A percentile compares a stretch with the other conserved stretches of the same genome.
Conservation (phyloP, 176 grass and related monocot species). For the Metroxylon sagu region DNA sequence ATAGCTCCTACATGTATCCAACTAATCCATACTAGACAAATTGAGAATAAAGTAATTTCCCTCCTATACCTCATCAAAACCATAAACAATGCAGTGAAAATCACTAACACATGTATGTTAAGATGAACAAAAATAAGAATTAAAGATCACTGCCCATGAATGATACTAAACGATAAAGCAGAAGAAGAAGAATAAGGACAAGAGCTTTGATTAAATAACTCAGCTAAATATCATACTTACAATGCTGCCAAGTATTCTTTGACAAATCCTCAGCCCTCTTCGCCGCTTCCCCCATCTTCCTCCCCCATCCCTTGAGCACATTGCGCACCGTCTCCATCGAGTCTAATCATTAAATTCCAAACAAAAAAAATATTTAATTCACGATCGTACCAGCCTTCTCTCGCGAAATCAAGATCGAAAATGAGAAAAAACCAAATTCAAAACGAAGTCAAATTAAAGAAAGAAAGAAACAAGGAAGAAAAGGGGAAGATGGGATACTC, state of each 20-base stretch:
- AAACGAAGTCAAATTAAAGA: background rate
- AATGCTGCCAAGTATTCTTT: constrained; percentile 90
- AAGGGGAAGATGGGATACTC: constrained; percentile 17
- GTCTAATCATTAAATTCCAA: constrained; percentile 25
- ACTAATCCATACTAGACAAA: no score
- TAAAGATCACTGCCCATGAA: background rate
- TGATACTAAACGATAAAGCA: background rate
- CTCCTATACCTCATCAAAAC: no score
- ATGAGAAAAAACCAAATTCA: background rate
- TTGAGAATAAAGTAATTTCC: no score
- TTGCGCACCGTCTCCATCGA: constrained; percentile 70
- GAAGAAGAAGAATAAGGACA: no score
- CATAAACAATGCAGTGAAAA: no score
- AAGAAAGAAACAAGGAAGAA: background rate
- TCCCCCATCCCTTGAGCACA: constrained; percentile 66
- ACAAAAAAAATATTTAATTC: no score
- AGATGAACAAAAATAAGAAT: no score
- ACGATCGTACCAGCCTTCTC: no score
- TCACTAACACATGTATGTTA: no score
- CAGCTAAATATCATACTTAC: constrained; percentile 27
- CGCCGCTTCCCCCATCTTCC: constrained; percentile 57
- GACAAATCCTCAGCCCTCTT: constrained; percentile 89
- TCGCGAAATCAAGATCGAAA: no score
- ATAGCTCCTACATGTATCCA: no score
- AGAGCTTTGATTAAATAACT: background rate